These are phyloP conservation scores for Ascochyta clinopodiicola DNA, from an alignment of 2,329 filamentous ascomycete genomes.

Conservation along the genomic window DNA sequence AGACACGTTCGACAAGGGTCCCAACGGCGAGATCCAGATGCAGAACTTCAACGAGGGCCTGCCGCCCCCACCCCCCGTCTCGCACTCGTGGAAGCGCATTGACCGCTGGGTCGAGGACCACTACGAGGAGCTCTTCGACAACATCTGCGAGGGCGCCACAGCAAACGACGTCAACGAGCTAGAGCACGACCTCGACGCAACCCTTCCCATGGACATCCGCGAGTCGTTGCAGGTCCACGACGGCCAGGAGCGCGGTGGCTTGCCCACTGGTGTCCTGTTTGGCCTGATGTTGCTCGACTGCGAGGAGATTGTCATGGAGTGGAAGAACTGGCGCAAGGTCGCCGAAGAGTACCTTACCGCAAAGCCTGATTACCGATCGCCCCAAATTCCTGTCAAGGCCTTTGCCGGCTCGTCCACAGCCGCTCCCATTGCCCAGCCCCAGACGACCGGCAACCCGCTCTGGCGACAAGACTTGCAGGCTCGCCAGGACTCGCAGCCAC, in stretches of 20 bases:
- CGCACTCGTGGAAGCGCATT: conserved; percentile 92
- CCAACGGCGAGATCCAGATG: conserved; percentile 88
- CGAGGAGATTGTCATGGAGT: conserved; percentile 97
- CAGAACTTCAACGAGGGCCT: conserved; percentile 92
- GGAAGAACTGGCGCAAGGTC: conserved; percentile 94
- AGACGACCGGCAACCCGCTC: conserved; percentile 63
- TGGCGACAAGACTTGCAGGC: conserved; percentile 88
- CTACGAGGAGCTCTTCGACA: conserved; percentile 92
- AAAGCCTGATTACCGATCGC: conserved; percentile 60
- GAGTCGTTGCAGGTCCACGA: conserved; percentile 92
- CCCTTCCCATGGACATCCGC: conserved; percentile 88
- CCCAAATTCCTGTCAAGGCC: conserved; percentile 72
- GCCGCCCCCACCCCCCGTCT: conserved; percentile 84
- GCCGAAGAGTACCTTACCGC: conserved; percentile 84
- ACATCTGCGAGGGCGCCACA: conserved; percentile 90
- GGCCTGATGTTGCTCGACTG: conserved; percentile 95
- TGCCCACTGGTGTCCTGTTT: conserved; percentile 91
- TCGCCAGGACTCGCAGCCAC: conserved; percentile 86
- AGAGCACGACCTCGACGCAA: conserved; percentile 94
- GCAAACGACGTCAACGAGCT: conserved; percentile 95
- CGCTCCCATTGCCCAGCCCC: conserved; percentile 62
- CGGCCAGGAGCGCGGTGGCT: conserved; percentile 93
- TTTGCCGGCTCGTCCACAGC: conserved; percentile 75
- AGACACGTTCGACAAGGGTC: conserved; percentile 66
- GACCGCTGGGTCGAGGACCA: conserved; percentile 93